These are phyloP conservation scores for Tremella mesenterica DNA, from an alignment of 768 basidiomycete genomes.

Conservation along the genomic window DNA sequence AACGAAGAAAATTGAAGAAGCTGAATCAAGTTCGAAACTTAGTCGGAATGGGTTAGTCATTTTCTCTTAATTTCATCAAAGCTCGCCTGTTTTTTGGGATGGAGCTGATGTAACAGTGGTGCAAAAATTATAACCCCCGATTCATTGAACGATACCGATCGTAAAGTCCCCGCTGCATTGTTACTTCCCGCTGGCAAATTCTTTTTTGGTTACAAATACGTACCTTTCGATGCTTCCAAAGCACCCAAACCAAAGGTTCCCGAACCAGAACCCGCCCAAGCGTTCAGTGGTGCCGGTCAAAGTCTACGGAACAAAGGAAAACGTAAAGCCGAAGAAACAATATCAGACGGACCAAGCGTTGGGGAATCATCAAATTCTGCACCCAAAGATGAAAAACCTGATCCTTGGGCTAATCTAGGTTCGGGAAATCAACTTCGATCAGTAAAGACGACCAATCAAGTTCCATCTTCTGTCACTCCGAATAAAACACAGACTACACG, in stretches of 20 bases:
- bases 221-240: constrained; percentile 47
- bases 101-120: constrained; percentile 51
- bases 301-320: constrained; percentile 37
- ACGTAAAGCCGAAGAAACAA: constrained; percentile 2
- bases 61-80: neutral
- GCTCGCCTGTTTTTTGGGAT: too few relatives aligned
- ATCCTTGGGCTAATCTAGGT: constrained; percentile 46
- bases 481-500: constrained; percentile 47
- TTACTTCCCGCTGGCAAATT: constrained; percentile 86
- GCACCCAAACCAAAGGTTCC: constrained; percentile 35
- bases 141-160: constrained; percentile 60
- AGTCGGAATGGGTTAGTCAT: constrained; percentile 72
- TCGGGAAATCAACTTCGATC: constrained; percentile 30
- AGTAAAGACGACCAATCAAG: neutral
- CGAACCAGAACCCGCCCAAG: constrained; percentile 9
- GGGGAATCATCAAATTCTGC: constrained; percentile 58
- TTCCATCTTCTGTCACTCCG: constrained; percentile 35
- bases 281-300: constrained; percentile 11
- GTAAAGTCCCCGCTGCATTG: constrained; percentile 73
- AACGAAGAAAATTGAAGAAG: constrained; percentile 65
- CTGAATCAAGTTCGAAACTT: constrained; percentile 75
- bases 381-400: constrained; percentile 46
- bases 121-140: constrained; percentile 75
- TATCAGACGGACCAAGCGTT: constrained; percentile 42
- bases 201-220: constrained; percentile 89